These are phyloP conservation scores for Geoglossum cookeanum DNA, from an alignment of 2,329 filamentous ascomycete species.

Conservation along the genomic window DNA sequence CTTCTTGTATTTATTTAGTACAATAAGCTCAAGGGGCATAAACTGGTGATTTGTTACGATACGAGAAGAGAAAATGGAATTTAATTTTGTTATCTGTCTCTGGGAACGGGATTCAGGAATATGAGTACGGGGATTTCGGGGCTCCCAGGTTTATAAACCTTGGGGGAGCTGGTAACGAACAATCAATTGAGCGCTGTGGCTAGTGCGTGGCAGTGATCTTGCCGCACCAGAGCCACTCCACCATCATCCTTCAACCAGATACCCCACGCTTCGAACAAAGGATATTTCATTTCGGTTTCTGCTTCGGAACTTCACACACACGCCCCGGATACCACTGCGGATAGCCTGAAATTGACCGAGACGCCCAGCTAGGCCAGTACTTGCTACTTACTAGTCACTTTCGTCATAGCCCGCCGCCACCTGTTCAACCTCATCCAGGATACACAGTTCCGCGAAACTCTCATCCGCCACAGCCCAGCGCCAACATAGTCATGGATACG, in stretches of 20 bases:
- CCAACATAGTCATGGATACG: slow-evolving; percentile 55
- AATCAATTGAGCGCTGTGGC: background rate
- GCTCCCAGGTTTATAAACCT: too few relatives aligned
- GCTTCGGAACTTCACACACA: background rate
- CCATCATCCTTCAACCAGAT: background rate
- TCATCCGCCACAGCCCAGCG: background rate
- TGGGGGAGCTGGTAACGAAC: too few relatives aligned
- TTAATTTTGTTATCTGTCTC: background rate
- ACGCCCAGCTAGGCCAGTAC: background rate
- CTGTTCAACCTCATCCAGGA: background rate
- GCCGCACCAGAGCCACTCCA: background rate
- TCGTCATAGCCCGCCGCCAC: background rate
- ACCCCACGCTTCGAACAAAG: background rate
- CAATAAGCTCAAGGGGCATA: background rate
- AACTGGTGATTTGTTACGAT: background rate
- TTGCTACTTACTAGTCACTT: background rate
- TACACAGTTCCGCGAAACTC: background rate
- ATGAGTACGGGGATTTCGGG: too few relatives aligned
- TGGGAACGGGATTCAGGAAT: too few relatives aligned
- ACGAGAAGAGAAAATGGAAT: background rate
- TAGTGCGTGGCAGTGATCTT: background rate
- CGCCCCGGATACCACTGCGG: background rate
- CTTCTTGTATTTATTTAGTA: slow-evolving; percentile 2
- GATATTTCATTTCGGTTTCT: background rate
- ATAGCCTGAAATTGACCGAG: background rate